A percentile compares a stretch with the other conserved stretches of the same genome.
Conservation (phyloP, 2,329 filamentous ascomycete genomes). For the Drechslerella dactyloides region DNA sequence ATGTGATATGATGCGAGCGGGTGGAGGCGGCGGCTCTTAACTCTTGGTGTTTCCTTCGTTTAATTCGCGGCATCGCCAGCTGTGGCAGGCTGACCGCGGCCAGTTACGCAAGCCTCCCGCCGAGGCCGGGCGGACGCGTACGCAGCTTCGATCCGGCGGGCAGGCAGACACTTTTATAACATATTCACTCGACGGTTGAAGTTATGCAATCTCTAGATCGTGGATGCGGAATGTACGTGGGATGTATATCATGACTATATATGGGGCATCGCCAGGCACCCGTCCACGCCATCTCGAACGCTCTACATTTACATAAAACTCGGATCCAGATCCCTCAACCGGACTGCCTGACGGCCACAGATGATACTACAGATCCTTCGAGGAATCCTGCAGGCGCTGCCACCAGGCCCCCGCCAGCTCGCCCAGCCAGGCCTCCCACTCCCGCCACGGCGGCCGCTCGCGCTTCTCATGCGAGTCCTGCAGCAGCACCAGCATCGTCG, state of each 20-base stretch:
- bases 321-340: no score
- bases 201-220: no score
- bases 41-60: not conserved
- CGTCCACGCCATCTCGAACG: not conserved
- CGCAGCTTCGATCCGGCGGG: not conserved
- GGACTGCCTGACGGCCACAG: no score
- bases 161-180: no score
- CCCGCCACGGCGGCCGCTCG: constrained; percentile 38
- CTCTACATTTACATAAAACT: not conserved
- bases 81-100: not conserved
- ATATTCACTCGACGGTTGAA: no score
- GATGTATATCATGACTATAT: not conserved
- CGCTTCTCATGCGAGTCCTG: constrained; percentile 44
- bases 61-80: not conserved
- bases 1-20: constrained; percentile 2
- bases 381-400: constrained; percentile 31
- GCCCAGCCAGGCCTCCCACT: constrained; percentile 27
- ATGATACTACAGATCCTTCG: constrained; percentile 23
- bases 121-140: not conserved
- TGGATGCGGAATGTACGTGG: not conserved
- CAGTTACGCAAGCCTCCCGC: not conserved
- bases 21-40: not conserved
- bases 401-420: constrained; percentile 42
- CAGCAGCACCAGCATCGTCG: constrained; percentile 42
- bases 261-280: not conserved